These are phyloP conservation scores for Diaporthe aspalathi DNA, from an alignment of 2,329 filamentous ascomycete species.

Conservation along the genomic window DNA sequence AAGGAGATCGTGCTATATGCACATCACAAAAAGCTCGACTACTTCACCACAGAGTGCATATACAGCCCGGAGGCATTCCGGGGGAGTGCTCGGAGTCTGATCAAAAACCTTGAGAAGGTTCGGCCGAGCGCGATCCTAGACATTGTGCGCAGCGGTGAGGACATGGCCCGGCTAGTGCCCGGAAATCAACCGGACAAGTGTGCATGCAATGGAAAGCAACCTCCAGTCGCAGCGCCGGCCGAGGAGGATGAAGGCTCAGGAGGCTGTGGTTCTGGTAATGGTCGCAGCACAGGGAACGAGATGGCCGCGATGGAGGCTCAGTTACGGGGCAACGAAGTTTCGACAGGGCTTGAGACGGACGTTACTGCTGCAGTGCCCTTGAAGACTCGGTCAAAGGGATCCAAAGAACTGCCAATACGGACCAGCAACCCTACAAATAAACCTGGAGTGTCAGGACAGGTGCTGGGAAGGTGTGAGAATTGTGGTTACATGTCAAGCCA, in stretches of 20 bases:
- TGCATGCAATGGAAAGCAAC: slow-evolving; percentile 58
- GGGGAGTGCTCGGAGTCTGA: slow-evolving; percentile 88
- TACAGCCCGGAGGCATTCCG: slow-evolving; percentile 98
- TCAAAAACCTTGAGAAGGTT: slow-evolving; percentile 95
- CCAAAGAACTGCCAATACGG: slow-evolving; percentile 44
- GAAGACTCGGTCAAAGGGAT: slow-evolving; percentile 44
- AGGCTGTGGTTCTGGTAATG: slow-evolving; percentile 80
- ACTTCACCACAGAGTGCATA: slow-evolving; percentile 98
- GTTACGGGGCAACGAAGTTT: slow-evolving; percentile 71
- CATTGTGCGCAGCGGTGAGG: slow-evolving; percentile 93
- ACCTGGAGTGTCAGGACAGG: slow-evolving; percentile 67
- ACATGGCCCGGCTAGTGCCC: slow-evolving; percentile 91
- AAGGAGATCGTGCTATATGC: slow-evolving; percentile 99
- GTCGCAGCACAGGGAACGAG: slow-evolving; percentile 75
- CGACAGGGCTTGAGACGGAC: slow-evolving; percentile 70
- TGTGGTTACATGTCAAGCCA: slow-evolving; percentile 98
- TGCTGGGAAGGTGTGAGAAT: slow-evolving; percentile 83
- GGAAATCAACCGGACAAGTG: slow-evolving; percentile 62
- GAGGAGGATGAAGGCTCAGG: slow-evolving; percentile 73
- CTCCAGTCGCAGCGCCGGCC: slow-evolving; percentile 45
- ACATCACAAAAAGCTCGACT: slow-evolving; percentile 95
- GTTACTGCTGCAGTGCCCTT: slow-evolving; percentile 62
- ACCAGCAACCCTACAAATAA: slow-evolving; percentile 41
- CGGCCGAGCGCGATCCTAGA: slow-evolving; percentile 94
- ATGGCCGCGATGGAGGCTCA: slow-evolving; percentile 85